These are phyloP conservation scores for Ashbya aceris DNA, from an alignment of 1,139 yeast species.

Conservation along the genomic window DNA sequence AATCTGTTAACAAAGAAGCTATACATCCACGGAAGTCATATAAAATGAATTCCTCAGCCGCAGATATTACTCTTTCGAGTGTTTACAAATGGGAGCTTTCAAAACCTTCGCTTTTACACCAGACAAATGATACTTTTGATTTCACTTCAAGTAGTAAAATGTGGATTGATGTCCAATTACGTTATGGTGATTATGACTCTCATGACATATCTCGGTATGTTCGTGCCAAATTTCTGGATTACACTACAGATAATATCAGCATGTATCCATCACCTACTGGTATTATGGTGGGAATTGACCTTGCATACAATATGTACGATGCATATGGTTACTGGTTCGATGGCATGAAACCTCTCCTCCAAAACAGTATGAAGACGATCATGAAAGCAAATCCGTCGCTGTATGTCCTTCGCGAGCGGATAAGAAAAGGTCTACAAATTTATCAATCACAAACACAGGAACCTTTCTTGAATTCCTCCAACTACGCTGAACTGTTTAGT, in stretches of 20 bases:
- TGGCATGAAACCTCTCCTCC: constrained; percentile 82
- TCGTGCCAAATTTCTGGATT: constrained; percentile 85
- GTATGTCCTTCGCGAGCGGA: constrained; percentile 84
- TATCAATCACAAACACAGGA: constrained; percentile 93
- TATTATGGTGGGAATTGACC: constrained; percentile 77
- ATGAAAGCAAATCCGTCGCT: constrained; percentile 95
- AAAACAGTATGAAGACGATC: constrained; percentile 85
- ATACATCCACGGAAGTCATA: constrained; percentile 97
- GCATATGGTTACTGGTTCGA: constrained; percentile 98
- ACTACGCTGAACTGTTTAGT: constrained; percentile 83
- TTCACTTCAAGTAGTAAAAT: constrained; percentile 50
- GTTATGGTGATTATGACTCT: constrained; percentile 96
- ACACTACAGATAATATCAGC: constrained; percentile 78
- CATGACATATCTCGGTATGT: constrained; percentile 94
- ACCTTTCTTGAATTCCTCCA: constrained; percentile 79
- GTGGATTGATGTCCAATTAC: constrained; percentile 91
- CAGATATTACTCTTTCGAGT: constrained; percentile 75
- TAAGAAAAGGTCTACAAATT: constrained; percentile 85
- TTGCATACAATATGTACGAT: constrained; percentile 93
- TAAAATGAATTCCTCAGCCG: constrained; percentile 92
- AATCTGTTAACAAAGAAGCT: constrained; percentile 79
- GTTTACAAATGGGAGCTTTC: constrained; percentile 79
- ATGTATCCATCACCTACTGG: constrained; percentile 94
- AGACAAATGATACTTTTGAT: constrained; percentile 44
- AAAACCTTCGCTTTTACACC: constrained; percentile 69